These are phyloP conservation scores for Gracilaria vermiculophylla DNA, from an alignment of 23 red algal species.

Conservation along the genomic window DNA sequence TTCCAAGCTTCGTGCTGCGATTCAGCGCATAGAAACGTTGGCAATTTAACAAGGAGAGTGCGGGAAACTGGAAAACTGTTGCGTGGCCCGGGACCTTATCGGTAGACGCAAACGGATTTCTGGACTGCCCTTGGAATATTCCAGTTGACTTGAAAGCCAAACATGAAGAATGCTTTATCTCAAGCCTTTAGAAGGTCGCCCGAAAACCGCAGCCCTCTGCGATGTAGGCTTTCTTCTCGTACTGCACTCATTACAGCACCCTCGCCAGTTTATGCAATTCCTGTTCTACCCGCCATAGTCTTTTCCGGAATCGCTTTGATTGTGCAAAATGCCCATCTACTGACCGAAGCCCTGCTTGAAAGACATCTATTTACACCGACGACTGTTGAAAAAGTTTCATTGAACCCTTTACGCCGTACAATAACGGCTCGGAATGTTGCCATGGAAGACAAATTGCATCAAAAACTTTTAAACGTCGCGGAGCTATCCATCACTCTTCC, in stretches of 20 bases:
- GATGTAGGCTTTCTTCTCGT: background rate
- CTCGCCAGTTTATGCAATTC: background rate
- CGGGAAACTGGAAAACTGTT: too few relatives aligned
- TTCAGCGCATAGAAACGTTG: too few relatives aligned
- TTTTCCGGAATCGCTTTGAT: slow-evolving; percentile 3
- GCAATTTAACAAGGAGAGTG: too few relatives aligned
- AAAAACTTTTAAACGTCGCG: background rate
- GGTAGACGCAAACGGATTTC: background rate
- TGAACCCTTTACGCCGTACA: background rate
- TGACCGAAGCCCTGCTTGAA: slow-evolving; percentile 11
- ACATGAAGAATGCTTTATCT: background rate
- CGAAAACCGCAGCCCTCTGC: background rate
- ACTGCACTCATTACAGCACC: slow-evolving; percentile 5
- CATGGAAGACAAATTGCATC: background rate
- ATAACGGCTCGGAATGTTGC: slow-evolving; percentile 9
- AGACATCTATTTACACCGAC: slow-evolving; percentile 12
- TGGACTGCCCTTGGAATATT: background rate
- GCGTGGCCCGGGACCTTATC: too few relatives aligned
- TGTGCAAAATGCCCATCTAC: background rate
- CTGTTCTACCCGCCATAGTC: slow-evolving; percentile 14
- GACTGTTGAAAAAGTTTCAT: background rate
- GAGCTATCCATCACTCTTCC: slow-evolving; percentile 2
- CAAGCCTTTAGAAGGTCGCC: background rate
- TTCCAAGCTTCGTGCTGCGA: too few relatives aligned
- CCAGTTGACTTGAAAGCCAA: background rate